Base-by-base conservation (phyloP, 2,329 filamentous ascomycete species). In the Anisogramma anomala region DNA sequence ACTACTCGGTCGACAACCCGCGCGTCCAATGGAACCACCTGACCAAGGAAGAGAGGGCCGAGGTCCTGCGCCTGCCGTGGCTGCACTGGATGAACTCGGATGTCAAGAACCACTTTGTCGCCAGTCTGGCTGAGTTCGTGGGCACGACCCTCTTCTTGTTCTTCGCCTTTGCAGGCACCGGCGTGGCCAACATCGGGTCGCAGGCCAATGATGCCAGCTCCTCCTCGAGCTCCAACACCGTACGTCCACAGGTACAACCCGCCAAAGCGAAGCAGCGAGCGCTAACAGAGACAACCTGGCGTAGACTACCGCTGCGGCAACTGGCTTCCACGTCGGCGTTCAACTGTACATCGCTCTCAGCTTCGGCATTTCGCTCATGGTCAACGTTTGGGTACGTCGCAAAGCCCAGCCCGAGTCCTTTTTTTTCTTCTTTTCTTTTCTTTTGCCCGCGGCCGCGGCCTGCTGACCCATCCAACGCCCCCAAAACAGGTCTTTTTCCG, bases 31-130 rank as follows among this genome's bases (percentile, higher is more conserved):
- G 64, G 58, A 57, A 59, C 19, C 53, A 56, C 26, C 48, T 68
- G 31, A 61, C 55, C 5, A 50, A 54, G 1, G 53, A 64, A 39
- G 62, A 68, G 49, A 63, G 61, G 51, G 57, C 55, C 4, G 54
- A 67, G 42, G 63, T 67, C 8, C 55, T 68, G 54, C 59, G 65
- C 26, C 53, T 68, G 17, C 66, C 65, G 2, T 58, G 62, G 54
- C 63, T 59, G 3, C 56, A 64, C 23, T 68, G 64, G 66, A 68
- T 68, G 65, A 62, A 67, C 50, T 65, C 62, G 6, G 50, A 59
- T 36, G 48, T 66, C 45, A 69, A 68, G 56, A 65, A 69, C 52
- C 58, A 63, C 55, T 57, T 62, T 42, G 51, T 65, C 25, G 55
- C 63, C 36, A 51, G 52, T 27, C 35, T 59, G 31, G 59, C 61